Conservation (phyloP, 2,329 filamentous ascomycete species). For the Paecilomyces sp. region DNA sequence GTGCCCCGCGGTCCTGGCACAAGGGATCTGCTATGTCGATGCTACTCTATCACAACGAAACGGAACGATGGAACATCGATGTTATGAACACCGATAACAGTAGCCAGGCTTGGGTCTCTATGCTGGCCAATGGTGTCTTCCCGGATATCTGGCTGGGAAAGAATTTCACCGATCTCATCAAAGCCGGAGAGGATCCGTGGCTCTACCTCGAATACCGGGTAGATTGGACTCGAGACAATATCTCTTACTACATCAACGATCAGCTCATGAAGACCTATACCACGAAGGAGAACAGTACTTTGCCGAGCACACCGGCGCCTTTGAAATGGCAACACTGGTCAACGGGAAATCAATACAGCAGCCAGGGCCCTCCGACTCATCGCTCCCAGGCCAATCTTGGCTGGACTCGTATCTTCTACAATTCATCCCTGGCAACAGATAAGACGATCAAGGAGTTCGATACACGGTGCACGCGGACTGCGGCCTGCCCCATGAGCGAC, state of each 20-base stretch:
- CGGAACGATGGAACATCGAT: conserved; percentile 36
- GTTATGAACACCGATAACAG: conserved; percentile 39
- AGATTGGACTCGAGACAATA: conserved; percentile 39
- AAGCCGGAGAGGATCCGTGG: conserved; percentile 28
- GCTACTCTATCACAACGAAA: conserved; percentile 39
- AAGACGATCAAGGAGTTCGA: conserved; percentile 17
- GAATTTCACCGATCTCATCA: conserved; percentile 34
- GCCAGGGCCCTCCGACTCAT: conserved; percentile 37
- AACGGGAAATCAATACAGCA: conserved; percentile 36
- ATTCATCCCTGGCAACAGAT: conserved; percentile 37
- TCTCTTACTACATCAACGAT: conserved; percentile 38
- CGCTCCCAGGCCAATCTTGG: conserved; percentile 36
- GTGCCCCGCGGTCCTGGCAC: conserved; percentile 24
- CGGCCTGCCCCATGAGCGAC: conserved; percentile 31
- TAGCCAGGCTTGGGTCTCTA: conserved; percentile 30
- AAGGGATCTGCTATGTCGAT: conserved; percentile 41
- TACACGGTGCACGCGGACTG: conserved; percentile 18
- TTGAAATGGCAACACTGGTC: conserved; percentile 45
- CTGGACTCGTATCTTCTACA: conserved; percentile 45
- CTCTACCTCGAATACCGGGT: conserved; percentile 41
- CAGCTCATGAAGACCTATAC: conserved; percentile 26
- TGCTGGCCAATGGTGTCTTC: conserved; percentile 33
- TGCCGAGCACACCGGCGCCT: conserved; percentile 37
- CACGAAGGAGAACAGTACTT: conserved; percentile 20
- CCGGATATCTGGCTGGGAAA: conserved; percentile 28